phyloP scores from a whole-genome alignment of 257 asterid species.

The Schizonepeta tenuifolia region DNA sequence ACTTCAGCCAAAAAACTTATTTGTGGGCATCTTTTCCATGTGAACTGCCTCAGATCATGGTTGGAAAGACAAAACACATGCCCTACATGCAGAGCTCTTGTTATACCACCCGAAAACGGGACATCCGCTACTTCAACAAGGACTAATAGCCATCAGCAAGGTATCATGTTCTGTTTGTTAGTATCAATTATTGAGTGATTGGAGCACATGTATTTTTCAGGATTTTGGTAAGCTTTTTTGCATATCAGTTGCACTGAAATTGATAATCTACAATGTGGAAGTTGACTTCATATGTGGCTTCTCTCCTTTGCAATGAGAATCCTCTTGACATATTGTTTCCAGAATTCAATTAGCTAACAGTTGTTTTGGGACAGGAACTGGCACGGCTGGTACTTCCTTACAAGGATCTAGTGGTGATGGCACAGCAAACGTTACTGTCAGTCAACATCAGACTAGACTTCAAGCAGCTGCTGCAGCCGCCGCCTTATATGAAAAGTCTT shows the following conservation, averaged over 20 bases:
- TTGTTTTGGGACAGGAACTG: conserved; percentile 55
- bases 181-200: neutral
- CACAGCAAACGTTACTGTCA: conserved; percentile 44
- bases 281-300: conserved; percentile 17
- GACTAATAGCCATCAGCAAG: conserved; percentile 56
- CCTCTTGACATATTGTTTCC: neutral
- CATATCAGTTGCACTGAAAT: neutral
- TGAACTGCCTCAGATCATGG: conserved; percentile 95
- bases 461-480: conserved; percentile 88
- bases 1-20: conserved; percentile 80
- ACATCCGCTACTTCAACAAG: conserved; percentile 50
- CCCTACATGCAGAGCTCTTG: conserved; percentile 93
- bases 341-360: conserved; percentile 28
- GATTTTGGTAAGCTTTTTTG: neutral
- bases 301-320: conserved; percentile 24
- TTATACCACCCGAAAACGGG: conserved; percentile 73
- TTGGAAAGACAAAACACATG: conserved; percentile 89
- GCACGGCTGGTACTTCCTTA: conserved; percentile 52
- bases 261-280: conserved; percentile 2
- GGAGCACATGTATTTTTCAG: neutral
- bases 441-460: conserved; percentile 73
- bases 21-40: conserved; percentile 96
- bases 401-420: conserved; percentile 52
- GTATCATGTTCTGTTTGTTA: conserved; percentile 38
- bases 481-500: conserved; percentile 73